Conservation (phyloP, 2,329 filamentous ascomycete genomes). For the Leptographium lundbergii region DNA sequence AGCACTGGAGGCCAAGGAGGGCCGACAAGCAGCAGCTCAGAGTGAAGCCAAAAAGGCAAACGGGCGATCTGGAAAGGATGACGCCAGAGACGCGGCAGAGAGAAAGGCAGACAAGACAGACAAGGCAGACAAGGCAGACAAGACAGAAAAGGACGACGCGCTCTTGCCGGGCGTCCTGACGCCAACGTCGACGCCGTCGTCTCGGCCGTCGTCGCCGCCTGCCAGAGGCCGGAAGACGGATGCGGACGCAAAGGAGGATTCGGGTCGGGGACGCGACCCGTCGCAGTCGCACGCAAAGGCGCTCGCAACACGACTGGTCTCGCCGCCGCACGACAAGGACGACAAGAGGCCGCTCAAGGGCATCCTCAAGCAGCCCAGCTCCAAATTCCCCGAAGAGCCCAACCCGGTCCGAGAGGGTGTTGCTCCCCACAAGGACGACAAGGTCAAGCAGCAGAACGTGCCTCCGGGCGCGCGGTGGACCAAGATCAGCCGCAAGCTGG, state of each 20-base stretch:
- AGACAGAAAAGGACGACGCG: neutral
- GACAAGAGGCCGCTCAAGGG: slow-evolving; percentile 55
- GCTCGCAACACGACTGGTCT: slow-evolving; percentile 50
- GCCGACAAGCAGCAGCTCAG: neutral
- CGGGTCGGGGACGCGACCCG: slow-evolving; percentile 1
- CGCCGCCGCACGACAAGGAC: slow-evolving; percentile 45
- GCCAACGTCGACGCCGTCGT: slow-evolving; percentile 10
- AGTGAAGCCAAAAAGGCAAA: neutral
- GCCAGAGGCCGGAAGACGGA: neutral
- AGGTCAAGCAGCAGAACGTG: slow-evolving; percentile 53
- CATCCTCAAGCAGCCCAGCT: slow-evolving; percentile 72
- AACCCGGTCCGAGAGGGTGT: slow-evolving; percentile 80
- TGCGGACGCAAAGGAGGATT: neutral
- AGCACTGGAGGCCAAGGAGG: slow-evolving; percentile 3
- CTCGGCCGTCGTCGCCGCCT: slow-evolving; percentile 8
- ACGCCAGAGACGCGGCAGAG: neutral
- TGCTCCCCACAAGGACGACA: slow-evolving; percentile 81
- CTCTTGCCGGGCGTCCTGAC: slow-evolving; percentile 10
- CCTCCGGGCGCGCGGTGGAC: slow-evolving; percentile 79
- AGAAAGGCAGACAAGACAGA: neutral
- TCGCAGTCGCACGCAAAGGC: slow-evolving; percentile 6
- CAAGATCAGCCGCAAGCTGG: slow-evolving; percentile 76
- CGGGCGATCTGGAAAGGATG: neutral
- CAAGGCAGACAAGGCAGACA: neutral
- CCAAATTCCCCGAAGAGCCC: slow-evolving; percentile 75